Conservation (phyloP, 2,329 filamentous ascomycete genomes). For the Orbilia brochopaga region DNA sequence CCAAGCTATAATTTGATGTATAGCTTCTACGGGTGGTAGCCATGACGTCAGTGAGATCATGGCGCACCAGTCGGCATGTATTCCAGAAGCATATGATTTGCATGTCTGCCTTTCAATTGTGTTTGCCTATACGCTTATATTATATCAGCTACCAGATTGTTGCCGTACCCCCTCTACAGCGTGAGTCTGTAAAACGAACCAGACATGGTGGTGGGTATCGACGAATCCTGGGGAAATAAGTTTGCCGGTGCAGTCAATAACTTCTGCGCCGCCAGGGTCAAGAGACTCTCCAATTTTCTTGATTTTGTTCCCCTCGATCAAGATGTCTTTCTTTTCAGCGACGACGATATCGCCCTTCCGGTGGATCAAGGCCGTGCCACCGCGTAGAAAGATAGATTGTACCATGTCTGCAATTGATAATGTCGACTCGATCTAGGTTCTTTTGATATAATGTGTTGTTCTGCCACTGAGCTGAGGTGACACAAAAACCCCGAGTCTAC, state of each 20-base stretch:
- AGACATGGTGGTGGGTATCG: constrained; percentile 61
- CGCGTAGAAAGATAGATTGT: constrained; percentile 19
- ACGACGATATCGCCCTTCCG: constrained; percentile 24
- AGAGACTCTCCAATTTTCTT: constrained; percentile 28
- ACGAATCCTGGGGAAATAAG: constrained; percentile 60
- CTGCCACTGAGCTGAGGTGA: background rate
- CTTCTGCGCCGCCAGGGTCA: constrained; percentile 38
- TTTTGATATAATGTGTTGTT: constrained; percentile 16
- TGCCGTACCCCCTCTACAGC: background rate
- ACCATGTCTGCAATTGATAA: constrained; percentile 1
- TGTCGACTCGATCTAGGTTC: no score
- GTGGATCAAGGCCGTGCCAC: constrained; percentile 33
- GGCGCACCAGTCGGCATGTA: constrained; percentile 59
- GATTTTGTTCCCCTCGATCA: constrained; percentile 19
- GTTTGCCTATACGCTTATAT: constrained; percentile 54
- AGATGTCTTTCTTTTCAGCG: constrained; percentile 11
- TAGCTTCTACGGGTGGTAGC: no score
- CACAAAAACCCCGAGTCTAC: background rate
- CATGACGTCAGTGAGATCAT: background rate
- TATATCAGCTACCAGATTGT: constrained; percentile 14
- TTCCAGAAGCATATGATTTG: constrained; percentile 59
- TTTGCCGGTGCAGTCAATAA: constrained; percentile 59
- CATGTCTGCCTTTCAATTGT: constrained; percentile 58
- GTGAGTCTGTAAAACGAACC: constrained; percentile 54
- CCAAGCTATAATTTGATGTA: no score